Percentiles rank a stretch among this genome's conserved stretches.
Conservation (phyloP, 345 rosid species). For the Mangifera indica region DNA sequence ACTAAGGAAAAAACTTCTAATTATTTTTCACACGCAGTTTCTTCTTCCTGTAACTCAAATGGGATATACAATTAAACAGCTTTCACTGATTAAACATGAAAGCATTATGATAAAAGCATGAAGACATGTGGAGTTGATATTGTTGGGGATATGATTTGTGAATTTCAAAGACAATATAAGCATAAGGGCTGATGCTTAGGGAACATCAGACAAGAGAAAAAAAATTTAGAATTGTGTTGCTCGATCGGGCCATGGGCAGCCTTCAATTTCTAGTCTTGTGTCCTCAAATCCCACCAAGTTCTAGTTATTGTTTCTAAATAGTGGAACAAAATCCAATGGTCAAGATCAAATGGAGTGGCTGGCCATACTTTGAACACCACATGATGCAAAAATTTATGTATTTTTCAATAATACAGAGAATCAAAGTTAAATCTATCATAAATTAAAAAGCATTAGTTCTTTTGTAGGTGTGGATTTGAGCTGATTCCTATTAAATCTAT, state of each 20-base stretch:
- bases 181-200: constrained; percentile 28
- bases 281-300: constrained; percentile 33
- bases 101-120: not conserved
- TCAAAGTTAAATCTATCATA: no score
- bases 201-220: constrained; percentile 33
- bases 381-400: not conserved
- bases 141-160: constrained; percentile 17
- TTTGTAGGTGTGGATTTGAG: no score
- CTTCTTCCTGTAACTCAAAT: not conserved
- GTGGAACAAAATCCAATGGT: constrained; percentile 27
- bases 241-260: constrained; percentile 18
- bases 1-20: not conserved
- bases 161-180: constrained; percentile 26
- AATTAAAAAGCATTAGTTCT: no score
- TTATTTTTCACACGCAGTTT: not conserved
- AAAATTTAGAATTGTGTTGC: constrained; percentile 25
- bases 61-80: not conserved
- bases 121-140: not conserved
- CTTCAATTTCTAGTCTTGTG: constrained; percentile 15
- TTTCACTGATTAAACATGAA: not conserved
- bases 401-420: not conserved
- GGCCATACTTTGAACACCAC: constrained; percentile 7
- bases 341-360: constrained; percentile 19
- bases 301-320: constrained; percentile 29
- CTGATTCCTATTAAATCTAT: no score